These are phyloP conservation scores for Linum trigynum DNA, from an alignment of 345 rosid genomes.

Conservation along the genomic window DNA sequence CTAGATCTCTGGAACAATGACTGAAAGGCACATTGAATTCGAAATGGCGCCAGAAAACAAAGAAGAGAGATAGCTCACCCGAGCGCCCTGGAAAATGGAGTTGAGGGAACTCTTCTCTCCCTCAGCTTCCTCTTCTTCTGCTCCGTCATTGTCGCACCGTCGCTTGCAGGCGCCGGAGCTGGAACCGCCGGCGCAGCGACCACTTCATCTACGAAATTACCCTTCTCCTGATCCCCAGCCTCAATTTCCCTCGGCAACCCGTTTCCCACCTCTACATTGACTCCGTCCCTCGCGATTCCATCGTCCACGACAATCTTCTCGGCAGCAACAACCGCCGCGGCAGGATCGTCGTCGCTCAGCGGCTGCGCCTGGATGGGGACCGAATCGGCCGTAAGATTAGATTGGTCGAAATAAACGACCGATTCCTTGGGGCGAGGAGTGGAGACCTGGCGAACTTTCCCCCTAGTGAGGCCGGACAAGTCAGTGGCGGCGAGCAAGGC, in stretches of 20 bases:
- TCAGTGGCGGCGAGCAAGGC: constrained; percentile 70
- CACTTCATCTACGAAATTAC: constrained; percentile 16
- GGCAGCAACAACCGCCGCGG: not conserved
- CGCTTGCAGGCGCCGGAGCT: constrained; percentile 1
- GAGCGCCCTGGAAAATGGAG: constrained; percentile 76
- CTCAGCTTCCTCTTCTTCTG: constrained; percentile 66
- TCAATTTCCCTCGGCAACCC: constrained; percentile 17
- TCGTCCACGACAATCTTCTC: constrained; percentile 1
- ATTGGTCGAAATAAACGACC: constrained; percentile 46
- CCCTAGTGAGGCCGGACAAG: constrained; percentile 67
- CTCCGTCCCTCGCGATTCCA: constrained; percentile 6
- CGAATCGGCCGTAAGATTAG: constrained; percentile 5
- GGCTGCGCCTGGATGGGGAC: constrained; percentile 1
- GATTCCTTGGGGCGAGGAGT: constrained; percentile 41
- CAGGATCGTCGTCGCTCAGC: not conserved
- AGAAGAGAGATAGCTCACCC: constrained; percentile 41
- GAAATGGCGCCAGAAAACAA: not conserved
- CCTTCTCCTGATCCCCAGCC: constrained; percentile 15
- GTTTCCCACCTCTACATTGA: constrained; percentile 3
- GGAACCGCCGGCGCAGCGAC: constrained; percentile 5
- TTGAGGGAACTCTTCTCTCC: constrained; percentile 86
- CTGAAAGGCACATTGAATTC: not conserved
- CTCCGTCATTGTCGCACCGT: constrained; percentile 9
- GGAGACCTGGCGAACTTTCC: constrained; percentile 47
- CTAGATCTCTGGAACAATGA: not conserved